A percentile compares a stretch with the other conserved stretches of the same genome.
phyloP scores from a whole-genome alignment of 257 asterid species.

The Solanum ossicruentum region DNA sequence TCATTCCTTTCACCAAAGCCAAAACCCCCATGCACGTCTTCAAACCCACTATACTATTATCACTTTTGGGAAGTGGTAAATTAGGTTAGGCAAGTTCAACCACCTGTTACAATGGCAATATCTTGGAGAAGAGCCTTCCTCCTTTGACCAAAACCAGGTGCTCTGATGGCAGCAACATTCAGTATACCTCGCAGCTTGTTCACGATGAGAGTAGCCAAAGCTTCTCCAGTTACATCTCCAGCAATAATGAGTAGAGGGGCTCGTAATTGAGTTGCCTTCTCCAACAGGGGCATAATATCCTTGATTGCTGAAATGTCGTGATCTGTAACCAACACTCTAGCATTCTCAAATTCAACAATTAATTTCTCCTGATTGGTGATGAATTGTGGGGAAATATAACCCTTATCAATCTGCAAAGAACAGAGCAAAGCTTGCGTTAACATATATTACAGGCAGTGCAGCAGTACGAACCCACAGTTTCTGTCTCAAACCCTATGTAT shows the following conservation, averaged over 20 bases:
- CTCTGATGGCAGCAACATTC: conserved; percentile 95
- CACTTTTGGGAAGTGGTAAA: background rate
- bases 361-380: conserved; percentile 92
- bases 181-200: conserved; percentile 87
- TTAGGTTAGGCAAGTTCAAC: background rate
- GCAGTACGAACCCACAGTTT: background rate
- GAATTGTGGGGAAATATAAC: conserved; percentile 88
- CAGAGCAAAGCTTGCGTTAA: background rate
- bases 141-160: conserved; percentile 95
- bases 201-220: conserved; percentile 92
- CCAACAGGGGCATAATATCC: conserved; percentile 82
- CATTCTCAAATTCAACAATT: conserved; percentile 80
- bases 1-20: too few species aligned
- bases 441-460: background rate
- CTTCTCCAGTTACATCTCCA: conserved; percentile 93
- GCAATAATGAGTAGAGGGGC: conserved; percentile 80
- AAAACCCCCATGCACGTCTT: too few species aligned
- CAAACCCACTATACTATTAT: background rate
- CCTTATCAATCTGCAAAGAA: conserved; percentile 65
- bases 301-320: conserved; percentile 82
- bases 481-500: background rate
- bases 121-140: conserved; percentile 95
- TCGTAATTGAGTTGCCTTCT: conserved; percentile 77
- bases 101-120: conserved; percentile 91
- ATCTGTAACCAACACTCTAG: conserved; percentile 69